Conservation (phyloP, 306 rosid genomes). For the Nissolia schottii region DNA sequence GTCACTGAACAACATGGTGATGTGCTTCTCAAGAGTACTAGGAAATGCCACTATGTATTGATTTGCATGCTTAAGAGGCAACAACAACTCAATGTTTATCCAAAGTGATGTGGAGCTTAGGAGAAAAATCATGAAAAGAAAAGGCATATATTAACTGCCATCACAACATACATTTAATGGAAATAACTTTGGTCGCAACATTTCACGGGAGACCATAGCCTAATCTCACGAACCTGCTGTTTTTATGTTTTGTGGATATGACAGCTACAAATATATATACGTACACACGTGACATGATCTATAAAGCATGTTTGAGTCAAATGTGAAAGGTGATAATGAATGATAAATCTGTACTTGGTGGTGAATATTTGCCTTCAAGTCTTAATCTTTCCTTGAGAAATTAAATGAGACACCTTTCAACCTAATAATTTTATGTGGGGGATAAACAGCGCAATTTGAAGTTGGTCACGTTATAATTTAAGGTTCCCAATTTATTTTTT, state of each 20-base stretch:
- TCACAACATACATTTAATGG: background rate
- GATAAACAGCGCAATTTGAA: background rate
- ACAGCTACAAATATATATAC: background rate
- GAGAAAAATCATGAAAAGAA: background rate
- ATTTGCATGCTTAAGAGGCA: background rate
- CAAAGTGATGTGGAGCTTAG: background rate
- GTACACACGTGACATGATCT: background rate
- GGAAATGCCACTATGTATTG: background rate
- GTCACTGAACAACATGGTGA: background rate
- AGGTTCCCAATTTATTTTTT: background rate
- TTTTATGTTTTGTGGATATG: background rate
- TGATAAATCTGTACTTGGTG: background rate
- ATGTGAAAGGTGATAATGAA: background rate
- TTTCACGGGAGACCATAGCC: too few species aligned
- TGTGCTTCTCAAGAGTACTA: background rate
- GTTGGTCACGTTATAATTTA: background rate
- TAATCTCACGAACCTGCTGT: background rate
- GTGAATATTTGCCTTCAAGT: background rate
- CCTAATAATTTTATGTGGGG: background rate
- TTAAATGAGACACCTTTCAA: background rate
- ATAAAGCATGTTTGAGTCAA: background rate
- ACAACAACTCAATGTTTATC: background rate
- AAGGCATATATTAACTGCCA: background rate
- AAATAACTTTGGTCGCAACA: background rate
- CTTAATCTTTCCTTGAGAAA: background rate